Base-by-base conservation (phyloP, 2,329 filamentous ascomycete species). In the Venturia effusa region DNA sequence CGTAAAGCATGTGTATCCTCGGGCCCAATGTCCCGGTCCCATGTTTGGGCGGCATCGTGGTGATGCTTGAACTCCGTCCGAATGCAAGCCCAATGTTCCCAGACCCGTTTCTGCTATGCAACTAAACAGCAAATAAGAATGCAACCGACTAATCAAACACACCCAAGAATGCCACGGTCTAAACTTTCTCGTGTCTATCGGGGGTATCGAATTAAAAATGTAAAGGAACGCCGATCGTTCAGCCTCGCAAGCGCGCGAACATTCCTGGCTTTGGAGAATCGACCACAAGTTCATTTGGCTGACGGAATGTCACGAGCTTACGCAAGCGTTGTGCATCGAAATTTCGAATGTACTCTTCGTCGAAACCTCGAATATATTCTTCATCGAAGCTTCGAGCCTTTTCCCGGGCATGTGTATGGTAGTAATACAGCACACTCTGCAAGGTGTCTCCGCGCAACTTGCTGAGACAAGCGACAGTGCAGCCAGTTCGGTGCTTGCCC, bases 401-500 rank as follows among this genome's bases (percentile, higher is more conserved):
- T 0, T 76, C 75, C 41, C 72, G 73, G 0, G 82, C 78, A 68
- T 86, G 92, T 0, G 78, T 77, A 67, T 81, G 79, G 77, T 96
- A 96, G 74, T 97, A 92, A 61, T 84, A 80, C 41, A 94, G 74
- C 41, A 89, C 83, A 19, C 79, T 77, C 1, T 81, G 73, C 1
- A 85, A 15, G 73, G 22, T 84, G 78, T 86, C 90, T 17, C 88
- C 85, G 17, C 85, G 83, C 15, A 89, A 76, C 72, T 89, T 90
- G 67, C 92, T 86, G 67, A 95, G 82, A 64, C 89, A 86, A 22
- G 86, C 92, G 60, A 92, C 83, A n/a, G 94, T 88, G 71, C 92
- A 96, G 27, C 92, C 92, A 22, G 92, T 96, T 65, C 92, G 88
- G 72, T 97, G 92, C 82, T 90, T 94, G 72, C 92, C 92, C 69